phyloP scores from a whole-genome alignment of 2,329 filamentous ascomycete genomes.

The Cordyceps pruinosa region DNA sequence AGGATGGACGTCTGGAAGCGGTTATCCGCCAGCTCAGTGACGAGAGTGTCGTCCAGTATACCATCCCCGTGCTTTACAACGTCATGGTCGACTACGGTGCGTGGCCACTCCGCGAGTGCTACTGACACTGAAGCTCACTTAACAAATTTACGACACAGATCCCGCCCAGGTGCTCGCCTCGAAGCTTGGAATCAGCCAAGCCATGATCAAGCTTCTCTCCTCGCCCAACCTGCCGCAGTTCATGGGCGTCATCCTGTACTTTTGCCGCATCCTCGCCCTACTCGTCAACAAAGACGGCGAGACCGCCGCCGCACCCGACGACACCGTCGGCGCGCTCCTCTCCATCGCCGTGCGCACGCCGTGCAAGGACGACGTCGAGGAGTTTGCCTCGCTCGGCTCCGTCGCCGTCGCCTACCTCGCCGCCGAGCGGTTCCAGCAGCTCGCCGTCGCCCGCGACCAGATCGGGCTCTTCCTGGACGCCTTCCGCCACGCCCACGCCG shows the following conservation, averaged over 20 bases:
- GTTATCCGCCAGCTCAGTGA: slow-evolving; percentile 43
- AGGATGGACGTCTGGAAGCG: slow-evolving; percentile 38
- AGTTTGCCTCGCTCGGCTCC: slow-evolving; percentile 45
- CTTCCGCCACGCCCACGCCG: slow-evolving; percentile 41
- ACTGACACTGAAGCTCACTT: too few relatives aligned
- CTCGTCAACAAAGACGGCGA: slow-evolving; percentile 48
- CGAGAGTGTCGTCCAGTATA: slow-evolving; percentile 42
- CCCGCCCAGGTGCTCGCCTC: slow-evolving; percentile 51
- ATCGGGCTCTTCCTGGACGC: slow-evolving; percentile 39
- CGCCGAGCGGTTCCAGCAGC: slow-evolving; percentile 43
- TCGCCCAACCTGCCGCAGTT: slow-evolving; percentile 36
- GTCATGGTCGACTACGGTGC: slow-evolving; percentile 57
- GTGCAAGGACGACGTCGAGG: slow-evolving; percentile 41
- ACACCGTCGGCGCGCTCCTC: slow-evolving; percentile 44
- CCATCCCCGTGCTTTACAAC: slow-evolving; percentile 56
- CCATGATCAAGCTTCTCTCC: slow-evolving; percentile 43
- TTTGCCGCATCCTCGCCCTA: slow-evolving; percentile 51
- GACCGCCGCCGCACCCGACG: slow-evolving; percentile 33
- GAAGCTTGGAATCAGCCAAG: slow-evolving; percentile 41
- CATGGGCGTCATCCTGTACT: slow-evolving; percentile 40
- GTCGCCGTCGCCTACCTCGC: slow-evolving; percentile 51
- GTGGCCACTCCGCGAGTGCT: slow-evolving; percentile 17
- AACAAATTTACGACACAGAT: slow-evolving; percentile 30
- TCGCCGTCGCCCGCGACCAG: slow-evolving; percentile 34
- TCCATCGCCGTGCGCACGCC: slow-evolving; percentile 37